Percentiles rank a stretch among this genome's conserved stretches.
Conservation (phyloP, 1,139 yeast species). For the Blastobotrys ciferrii region DNA sequence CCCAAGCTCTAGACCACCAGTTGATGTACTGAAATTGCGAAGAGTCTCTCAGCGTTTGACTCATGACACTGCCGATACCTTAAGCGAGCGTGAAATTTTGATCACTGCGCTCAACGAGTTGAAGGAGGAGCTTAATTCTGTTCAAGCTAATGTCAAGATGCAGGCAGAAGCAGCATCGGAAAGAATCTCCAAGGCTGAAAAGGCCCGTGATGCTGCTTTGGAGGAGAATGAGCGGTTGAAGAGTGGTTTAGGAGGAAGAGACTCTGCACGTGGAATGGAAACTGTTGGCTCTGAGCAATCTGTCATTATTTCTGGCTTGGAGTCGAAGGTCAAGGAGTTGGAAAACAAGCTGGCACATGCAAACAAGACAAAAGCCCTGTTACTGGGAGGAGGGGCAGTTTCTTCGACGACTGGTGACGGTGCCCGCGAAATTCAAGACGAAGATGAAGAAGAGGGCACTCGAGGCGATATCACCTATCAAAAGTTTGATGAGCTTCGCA, state of each 20-base stretch:
- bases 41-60: conserved; percentile 33
- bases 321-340: conserved; percentile 10
- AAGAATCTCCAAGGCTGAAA: conserved; percentile 30
- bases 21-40: conserved; percentile 31
- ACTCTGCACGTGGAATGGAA: conserved; percentile 8
- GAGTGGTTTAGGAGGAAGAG: conserved; percentile 11
- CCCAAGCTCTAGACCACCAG: conserved; percentile 32
- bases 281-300: conserved; percentile 4
- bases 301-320: conserved; percentile 3
- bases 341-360: conserved; percentile 11
- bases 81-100: conserved; percentile 33
- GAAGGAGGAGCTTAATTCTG: conserved; percentile 36
- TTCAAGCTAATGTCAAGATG: conserved; percentile 31
- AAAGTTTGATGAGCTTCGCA: conserved; percentile 18
- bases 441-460: conserved; percentile 6
- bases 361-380: conserved; percentile 1
- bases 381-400: not conserved
- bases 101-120: conserved; percentile 34
- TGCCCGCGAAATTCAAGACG: conserved; percentile 5
- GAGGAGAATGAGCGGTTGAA: conserved; percentile 10
- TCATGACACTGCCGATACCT: conserved; percentile 28
- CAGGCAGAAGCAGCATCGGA: conserved; percentile 38
- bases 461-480: not conserved
- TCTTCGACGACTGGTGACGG: conserved; percentile 11
- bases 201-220: conserved; percentile 28